phyloP scores from a whole-genome alignment of 176 grass and related monocot genomes.

The Oryza coarctata region DNA sequence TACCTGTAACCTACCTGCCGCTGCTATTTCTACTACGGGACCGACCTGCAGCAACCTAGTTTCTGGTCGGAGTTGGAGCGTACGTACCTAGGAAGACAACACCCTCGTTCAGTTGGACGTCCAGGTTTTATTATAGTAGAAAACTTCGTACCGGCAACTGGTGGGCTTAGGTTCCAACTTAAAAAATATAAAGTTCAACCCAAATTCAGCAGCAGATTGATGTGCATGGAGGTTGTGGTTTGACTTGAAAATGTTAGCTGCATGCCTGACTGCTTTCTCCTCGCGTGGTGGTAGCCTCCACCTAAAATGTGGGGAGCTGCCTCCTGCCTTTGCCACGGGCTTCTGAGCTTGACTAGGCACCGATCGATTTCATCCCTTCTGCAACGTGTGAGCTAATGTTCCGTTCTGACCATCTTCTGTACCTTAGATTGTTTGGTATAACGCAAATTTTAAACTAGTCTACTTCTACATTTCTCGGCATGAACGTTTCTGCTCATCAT shows the following conservation, averaged over 20 bases:
- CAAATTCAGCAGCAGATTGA: neutral
- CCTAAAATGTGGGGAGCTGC: neutral
- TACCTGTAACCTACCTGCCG: neutral
- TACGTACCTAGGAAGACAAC: neutral
- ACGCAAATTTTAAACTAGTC: neutral
- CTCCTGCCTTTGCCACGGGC: neutral
- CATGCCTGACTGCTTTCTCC: neutral
- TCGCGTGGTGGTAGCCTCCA: neutral
- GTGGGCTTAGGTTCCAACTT: constrained; percentile 15
- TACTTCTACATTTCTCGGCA: too few species aligned
- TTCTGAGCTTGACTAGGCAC: neutral
- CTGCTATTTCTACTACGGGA: too few species aligned
- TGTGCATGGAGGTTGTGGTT: constrained; percentile 12
- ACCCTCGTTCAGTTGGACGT: neutral
- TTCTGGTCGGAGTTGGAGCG: neutral
- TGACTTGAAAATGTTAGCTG: constrained; percentile 10
- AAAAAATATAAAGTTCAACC: neutral
- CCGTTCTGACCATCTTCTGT: neutral
- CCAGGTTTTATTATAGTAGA: neutral
- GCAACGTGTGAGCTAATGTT: neutral
- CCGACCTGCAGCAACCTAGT: neutral
- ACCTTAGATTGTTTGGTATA: neutral
- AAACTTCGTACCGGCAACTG: neutral
- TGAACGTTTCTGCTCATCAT: neutral
- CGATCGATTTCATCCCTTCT: neutral